A percentile compares a stretch with the other conserved stretches of the same genome.
Evolutionary conservation across 1,284 basidiomycete genomes (phyloP).

Genomic region (Abortiporus biennis): DNA sequence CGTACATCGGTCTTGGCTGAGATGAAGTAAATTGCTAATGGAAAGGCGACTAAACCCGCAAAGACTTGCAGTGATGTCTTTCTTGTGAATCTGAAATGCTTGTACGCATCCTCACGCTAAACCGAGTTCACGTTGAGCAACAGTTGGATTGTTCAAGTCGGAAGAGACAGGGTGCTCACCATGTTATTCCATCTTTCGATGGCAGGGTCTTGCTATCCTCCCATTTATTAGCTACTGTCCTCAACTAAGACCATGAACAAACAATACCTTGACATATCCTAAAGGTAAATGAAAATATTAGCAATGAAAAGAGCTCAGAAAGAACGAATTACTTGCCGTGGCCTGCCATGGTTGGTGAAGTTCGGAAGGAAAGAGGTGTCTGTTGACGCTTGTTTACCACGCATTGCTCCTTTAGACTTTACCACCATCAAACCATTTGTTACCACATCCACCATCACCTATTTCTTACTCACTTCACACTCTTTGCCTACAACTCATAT

Average conservation of each 20-base stretch:
- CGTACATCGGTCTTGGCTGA: conserved; percentile 29
- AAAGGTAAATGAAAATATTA: not conserved
- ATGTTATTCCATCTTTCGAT: conserved; percentile 77
- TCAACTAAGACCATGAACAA: not conserved
- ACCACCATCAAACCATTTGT: conserved; percentile 23
- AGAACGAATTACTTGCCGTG: not conserved
- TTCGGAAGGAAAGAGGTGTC: conserved; percentile 17
- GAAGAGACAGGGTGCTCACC: conserved; percentile 35
- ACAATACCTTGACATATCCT: conserved; percentile 26
- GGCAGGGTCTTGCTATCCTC: conserved; percentile 62
- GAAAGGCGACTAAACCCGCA: conserved; percentile 40
- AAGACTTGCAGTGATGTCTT: conserved; percentile 50
- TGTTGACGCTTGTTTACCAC: conserved; percentile 28
- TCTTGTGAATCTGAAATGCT: conserved; percentile 74
- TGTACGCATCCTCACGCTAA: conserved; percentile 76
- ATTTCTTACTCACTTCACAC: no score
- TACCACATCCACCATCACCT: no score
- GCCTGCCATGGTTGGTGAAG: conserved; percentile 42
- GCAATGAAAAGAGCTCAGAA: not conserved
- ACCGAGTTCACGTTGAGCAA: not conserved
- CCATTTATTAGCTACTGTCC: conserved; percentile 1
- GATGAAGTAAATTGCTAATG: conserved; percentile 36
- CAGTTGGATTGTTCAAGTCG: not conserved
- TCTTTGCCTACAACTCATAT: no score
- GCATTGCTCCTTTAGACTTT: conserved; percentile 18